A percentile compares a stretch with the other conserved stretches of the same genome.
These are phyloP conservation scores for Diplodia sapinea DNA, from an alignment of 2,329 filamentous ascomycete genomes.

Conservation along the genomic window DNA sequence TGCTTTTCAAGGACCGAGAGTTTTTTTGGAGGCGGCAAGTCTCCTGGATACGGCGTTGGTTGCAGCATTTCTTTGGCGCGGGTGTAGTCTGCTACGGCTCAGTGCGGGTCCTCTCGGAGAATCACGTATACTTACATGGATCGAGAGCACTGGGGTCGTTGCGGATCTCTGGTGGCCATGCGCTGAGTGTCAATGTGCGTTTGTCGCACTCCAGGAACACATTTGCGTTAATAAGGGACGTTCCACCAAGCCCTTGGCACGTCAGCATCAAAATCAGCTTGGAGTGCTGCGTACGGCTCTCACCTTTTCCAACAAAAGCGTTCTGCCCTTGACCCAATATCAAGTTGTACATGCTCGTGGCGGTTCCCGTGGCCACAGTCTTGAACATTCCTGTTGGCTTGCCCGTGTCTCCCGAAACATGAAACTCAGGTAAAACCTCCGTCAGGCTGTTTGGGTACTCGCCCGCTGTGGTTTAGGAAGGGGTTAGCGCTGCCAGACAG, in stretches of 20 bases:
- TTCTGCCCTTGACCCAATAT: slow-evolving; percentile 69
- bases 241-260: slow-evolving; percentile 64
- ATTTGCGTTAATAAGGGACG: slow-evolving; percentile 70
- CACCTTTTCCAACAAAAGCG: slow-evolving; percentile 65
- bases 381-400: slow-evolving; percentile 52
- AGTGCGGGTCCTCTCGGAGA: background rate
- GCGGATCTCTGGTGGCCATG: slow-evolving; percentile 66
- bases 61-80: slow-evolving; percentile 63
- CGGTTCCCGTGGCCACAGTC: slow-evolving; percentile 57
- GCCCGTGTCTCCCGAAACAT: slow-evolving; percentile 62
- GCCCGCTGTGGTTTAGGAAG: slow-evolving; percentile 48
- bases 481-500: background rate
- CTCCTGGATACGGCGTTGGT: slow-evolving; percentile 63
- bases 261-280: background rate
- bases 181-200: slow-evolving; percentile 58
- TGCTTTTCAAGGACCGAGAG: slow-evolving; percentile 63
- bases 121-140: slow-evolving; percentile 53
- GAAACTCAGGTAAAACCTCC: slow-evolving; percentile 60
- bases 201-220: slow-evolving; percentile 67
- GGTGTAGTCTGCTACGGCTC: slow-evolving; percentile 58
- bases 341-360: slow-evolving; percentile 68
- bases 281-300: slow-evolving; percentile 31
- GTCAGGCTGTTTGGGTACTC: slow-evolving; percentile 62
- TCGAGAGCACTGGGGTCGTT: slow-evolving; percentile 49
- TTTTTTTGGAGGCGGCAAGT: slow-evolving; percentile 65